Percentiles rank a stretch among this genome's conserved stretches.
Conservation (phyloP, 345 rosid genomes). For the Boechera divaricarpa region DNA sequence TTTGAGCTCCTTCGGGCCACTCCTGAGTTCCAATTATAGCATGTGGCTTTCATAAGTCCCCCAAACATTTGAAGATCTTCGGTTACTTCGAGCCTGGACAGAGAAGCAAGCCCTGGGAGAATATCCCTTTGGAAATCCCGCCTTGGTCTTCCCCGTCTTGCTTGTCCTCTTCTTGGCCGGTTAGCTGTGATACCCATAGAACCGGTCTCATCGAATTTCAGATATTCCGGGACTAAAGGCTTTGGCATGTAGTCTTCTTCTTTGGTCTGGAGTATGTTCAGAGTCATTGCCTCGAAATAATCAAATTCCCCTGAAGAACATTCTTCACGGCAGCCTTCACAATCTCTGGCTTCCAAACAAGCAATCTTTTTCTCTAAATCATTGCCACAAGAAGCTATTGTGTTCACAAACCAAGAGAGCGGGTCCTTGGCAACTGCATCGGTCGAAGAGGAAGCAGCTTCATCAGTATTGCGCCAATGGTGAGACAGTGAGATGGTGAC, state of each 20-base stretch:
- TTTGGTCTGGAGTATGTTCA: slow-evolving; percentile 62
- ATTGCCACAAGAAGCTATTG: slow-evolving; percentile 59
- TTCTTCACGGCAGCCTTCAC: slow-evolving; percentile 45
- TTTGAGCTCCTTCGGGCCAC: slow-evolving; percentile 72
- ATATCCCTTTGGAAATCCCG: slow-evolving; percentile 99
- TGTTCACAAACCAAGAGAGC: slow-evolving; percentile 81
- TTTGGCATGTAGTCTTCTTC: slow-evolving; percentile 91
- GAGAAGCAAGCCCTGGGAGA: slow-evolving; percentile 87
- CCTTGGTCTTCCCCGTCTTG: slow-evolving; percentile 92
- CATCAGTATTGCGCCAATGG: slow-evolving; percentile 42
- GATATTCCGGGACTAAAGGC: slow-evolving; percentile 66
- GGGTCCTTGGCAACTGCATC: slow-evolving; percentile 35
- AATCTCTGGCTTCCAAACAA: slow-evolving; percentile 44
- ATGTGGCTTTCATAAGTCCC: slow-evolving; percentile 83
- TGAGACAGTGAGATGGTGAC: slow-evolving; percentile 66
- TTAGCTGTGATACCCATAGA: slow-evolving; percentile 44
- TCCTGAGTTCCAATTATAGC: slow-evolving; percentile 71
- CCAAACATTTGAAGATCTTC: slow-evolving; percentile 94
- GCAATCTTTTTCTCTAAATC: slow-evolving; percentile 56
- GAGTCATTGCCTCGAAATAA: slow-evolving; percentile 84
- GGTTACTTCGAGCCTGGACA: slow-evolving; percentile 87
- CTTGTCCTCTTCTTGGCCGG: slow-evolving; percentile 73
- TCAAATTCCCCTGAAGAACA: slow-evolving; percentile 62
- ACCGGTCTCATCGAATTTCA: slow-evolving; percentile 57
- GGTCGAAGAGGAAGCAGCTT: slow-evolving; percentile 47